Evolutionary conservation across 2,329 filamentous ascomycete species (phyloP), one percentile per base, ranked within the genome.

Genomic region (Calonectria honghensis): DNA sequence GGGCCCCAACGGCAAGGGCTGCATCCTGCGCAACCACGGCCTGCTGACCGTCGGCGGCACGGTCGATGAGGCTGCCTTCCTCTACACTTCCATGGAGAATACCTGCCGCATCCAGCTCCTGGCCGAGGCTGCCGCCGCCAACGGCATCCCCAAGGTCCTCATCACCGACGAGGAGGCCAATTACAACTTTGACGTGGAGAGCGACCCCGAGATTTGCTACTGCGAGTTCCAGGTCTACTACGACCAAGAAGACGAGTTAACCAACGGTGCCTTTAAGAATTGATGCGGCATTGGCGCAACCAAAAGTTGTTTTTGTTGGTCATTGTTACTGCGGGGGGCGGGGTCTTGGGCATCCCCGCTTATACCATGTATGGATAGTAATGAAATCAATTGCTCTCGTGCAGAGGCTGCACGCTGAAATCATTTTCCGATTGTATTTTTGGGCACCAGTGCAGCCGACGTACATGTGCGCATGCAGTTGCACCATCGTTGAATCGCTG

Each of bases 1-100:
- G 6, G 94, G 93, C 0, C 76, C 77, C 1, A 83, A 86, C 0
- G 90, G 89, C 73, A 93, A 89, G 81, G 92, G 89, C 1, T 87
- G 91, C 77, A 93, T 95, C 41, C 84, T 95, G 61, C 87, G 92
- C 72, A 95, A 95, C 81, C 94, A 95, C 78, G 94, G 94, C 0
- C 84, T 95, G 16, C 79, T 95, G 65, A 95, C 93, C 0, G 93
- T 94, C 0, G 94, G 94, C 0, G 79, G 82, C 5, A 95, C 93
- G 0, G 93, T 95, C 2, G 94, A 95, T 77, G 94, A 95, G 83
- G 93, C 94, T 0, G 93, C 93, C 0, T 95, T 92, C 82, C 83
- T 94, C 70, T 94, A 93, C 82, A 92, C 91, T 0, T 85, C 92
- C 6, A 88, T 94, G 85, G 93, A 95, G 82, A 88, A 91, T 37